Evolutionary conservation across 2,329 filamentous ascomycete genomes (phyloP).

Genomic region (Cephalotrichum gorgonifer): DNA sequence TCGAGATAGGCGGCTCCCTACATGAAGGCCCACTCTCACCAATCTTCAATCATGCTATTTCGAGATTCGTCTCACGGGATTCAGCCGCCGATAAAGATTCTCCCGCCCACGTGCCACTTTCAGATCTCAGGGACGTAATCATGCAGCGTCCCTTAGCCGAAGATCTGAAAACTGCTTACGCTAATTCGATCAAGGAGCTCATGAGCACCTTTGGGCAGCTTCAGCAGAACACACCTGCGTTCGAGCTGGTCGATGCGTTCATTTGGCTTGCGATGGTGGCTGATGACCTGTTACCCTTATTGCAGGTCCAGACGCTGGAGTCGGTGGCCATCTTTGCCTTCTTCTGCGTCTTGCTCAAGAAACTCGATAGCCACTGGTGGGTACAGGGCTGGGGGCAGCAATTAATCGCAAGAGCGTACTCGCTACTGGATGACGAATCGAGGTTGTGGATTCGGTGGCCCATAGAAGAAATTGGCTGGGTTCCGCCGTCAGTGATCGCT

Average conservation of each 20-base stretch:
- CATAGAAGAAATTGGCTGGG: constrained; percentile 13
- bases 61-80: neutral
- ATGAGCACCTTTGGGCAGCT: neutral
- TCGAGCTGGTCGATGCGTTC: constrained; percentile 27
- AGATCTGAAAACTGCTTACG: constrained; percentile 14
- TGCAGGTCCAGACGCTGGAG: constrained; percentile 17
- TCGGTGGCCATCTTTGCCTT: constrained; percentile 23
- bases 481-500: constrained; percentile 7
- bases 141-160: neutral
- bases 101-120: neutral
- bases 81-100: neutral
- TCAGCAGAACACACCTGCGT: constrained; percentile 3
- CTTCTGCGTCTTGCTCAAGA: constrained; percentile 21
- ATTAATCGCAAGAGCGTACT: constrained; percentile 20
- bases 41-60: neutral
- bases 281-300: constrained; percentile 23
- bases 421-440: constrained; percentile 24
- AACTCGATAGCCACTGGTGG: constrained; percentile 23
- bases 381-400: constrained; percentile 23
- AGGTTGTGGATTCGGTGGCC: constrained; percentile 18
- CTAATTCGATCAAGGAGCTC: constrained; percentile 20
- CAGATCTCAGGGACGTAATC: neutral
- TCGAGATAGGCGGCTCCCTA: neutral
- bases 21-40: neutral
- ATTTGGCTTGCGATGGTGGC: constrained; percentile 26